Base-by-base conservation (phyloP, 2,329 filamentous ascomycete species). In the Arthrobotrys sinensis region DNA sequence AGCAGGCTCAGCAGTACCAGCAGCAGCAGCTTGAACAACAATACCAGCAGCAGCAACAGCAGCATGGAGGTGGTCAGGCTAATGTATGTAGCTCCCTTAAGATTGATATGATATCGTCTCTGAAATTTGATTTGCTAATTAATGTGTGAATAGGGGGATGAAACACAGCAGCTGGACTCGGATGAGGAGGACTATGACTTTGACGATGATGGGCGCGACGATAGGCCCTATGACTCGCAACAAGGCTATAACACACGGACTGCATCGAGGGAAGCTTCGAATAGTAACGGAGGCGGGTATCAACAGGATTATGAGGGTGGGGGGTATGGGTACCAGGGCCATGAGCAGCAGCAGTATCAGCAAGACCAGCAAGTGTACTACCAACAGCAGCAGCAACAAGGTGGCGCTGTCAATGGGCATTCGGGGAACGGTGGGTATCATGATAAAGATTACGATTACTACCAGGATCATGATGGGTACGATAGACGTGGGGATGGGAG, bases 281-380 rank as follows among this genome's bases (percentile, higher is more conserved):
- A 50, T 43, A 68, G 40, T 32, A 68, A 77, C 32, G 66, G 66
- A 43, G 76, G 63, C 36, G 79, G 80, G 69, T 85, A 85, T 81
- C 83, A 87, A 66, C 86, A 87, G 69, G 86, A 88, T 77, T 85
- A 86, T 67, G 85, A 87, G 79, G 81, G 88, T 87, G 81, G 86
- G 87, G 79, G 86, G 88, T 81, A 86, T 87, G 80, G 80, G 57
- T 82, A 83, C 38, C 80, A 83, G 79, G 68, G 67, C 60, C 81
- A 83, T 36, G 69, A 80, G 67, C 75, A 81, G 67, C 75, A 81
- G 71, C 65, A 80, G 53, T 76, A 80, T 53, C 36, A 60, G 14
- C 48, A 81, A 45, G 53, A 79, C 48, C 80, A 82, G 55, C 79
- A 82, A 19, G 66, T 63, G 45, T 79, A 80, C 50, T 80, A 81